A percentile compares a stretch with the other conserved stretches of the same genome.
These are phyloP conservation scores for Inga laurina DNA, from an alignment of 306 rosid species.

Conservation along the genomic window DNA sequence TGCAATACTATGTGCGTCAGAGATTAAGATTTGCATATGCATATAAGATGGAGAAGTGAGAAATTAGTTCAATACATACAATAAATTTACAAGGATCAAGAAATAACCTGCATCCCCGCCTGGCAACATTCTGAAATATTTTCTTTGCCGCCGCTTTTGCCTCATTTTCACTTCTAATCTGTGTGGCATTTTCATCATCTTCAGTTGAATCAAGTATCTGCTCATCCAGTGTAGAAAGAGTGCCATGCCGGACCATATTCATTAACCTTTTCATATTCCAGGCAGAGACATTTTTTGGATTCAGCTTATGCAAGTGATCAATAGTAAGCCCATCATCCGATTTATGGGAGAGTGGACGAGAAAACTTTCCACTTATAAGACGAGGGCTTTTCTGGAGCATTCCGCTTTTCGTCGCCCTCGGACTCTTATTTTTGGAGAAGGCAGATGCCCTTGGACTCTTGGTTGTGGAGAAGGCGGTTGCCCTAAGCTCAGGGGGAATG, in stretches of 20 bases:
- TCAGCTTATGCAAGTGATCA: constrained; percentile 64
- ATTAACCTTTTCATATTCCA: constrained; percentile 82
- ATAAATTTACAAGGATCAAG: background rate
- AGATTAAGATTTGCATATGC: background rate
- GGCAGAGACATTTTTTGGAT: constrained; percentile 67
- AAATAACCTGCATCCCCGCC: constrained; percentile 57
- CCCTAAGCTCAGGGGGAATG: constrained; percentile 73
- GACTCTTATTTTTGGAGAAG: constrained; percentile 32
- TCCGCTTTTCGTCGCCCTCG: constrained; percentile 50
- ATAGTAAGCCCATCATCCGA: constrained; percentile 53
- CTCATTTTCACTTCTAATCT: constrained; percentile 60
- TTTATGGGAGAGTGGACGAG: constrained; percentile 42
- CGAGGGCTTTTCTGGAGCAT: constrained; percentile 40
- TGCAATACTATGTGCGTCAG: background rate
- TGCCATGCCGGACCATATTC: constrained; percentile 58
- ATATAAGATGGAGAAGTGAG: background rate
- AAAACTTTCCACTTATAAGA: constrained; percentile 41
- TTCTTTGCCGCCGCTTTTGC: constrained; percentile 72
- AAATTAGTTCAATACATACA: background rate
- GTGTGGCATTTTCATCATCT: constrained; percentile 44
- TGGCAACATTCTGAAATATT: constrained; percentile 66
- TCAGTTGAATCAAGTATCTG: constrained; percentile 46
- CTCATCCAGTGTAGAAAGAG: constrained; percentile 59
- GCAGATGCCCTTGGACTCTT: constrained; percentile 16
- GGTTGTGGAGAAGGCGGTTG: constrained; percentile 37